Percentiles rank a stretch among this genome's conserved stretches.
Evolutionary conservation across 176 grass and related monocot genomes (phyloP).

Genomic region (Elaeis guineensis): DNA sequence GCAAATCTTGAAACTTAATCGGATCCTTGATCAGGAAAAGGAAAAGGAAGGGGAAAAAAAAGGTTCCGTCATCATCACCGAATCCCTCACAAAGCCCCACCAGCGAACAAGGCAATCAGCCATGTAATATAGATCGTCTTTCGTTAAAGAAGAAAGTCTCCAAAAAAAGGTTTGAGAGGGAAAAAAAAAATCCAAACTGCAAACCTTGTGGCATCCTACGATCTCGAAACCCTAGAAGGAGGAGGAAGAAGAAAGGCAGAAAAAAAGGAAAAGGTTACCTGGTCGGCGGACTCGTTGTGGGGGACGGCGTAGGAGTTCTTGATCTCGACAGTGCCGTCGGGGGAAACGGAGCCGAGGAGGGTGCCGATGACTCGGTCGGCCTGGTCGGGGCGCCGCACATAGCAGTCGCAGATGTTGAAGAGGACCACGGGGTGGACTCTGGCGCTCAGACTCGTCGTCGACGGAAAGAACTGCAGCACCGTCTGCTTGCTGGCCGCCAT

Average conservation of each 20-base stretch:
- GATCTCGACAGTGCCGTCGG: slow-evolving; percentile 80
- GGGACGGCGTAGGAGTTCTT: slow-evolving; percentile 90
- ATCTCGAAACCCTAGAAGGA: neutral
- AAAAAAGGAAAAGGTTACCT: slow-evolving; percentile 28
- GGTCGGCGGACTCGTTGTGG: slow-evolving; percentile 86
- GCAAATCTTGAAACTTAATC: too few species aligned
- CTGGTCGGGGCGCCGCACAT: slow-evolving; percentile 84
- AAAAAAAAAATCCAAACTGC: too few species aligned
- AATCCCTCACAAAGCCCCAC: too few species aligned
- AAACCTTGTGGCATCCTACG: too few species aligned
- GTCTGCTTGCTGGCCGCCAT: neutral
- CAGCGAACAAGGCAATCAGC: too few species aligned
- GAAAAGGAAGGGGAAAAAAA: too few species aligned
- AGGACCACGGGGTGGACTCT: slow-evolving; percentile 69
- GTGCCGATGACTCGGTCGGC: slow-evolving; percentile 89
- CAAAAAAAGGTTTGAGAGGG: too few species aligned
- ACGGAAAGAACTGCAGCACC: slow-evolving; percentile 36
- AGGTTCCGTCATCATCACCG: too few species aligned
- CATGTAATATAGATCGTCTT: too few species aligned
- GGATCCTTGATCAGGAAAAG: too few species aligned
- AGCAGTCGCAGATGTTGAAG: slow-evolving; percentile 88
- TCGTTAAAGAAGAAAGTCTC: too few species aligned
- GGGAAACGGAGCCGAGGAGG: slow-evolving; percentile 78
- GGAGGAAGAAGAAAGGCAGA: neutral
- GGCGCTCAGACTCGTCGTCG: slow-evolving; percentile 24